Evolutionary conservation across 2,329 filamentous ascomycete genomes (phyloP), one percentile per base, ranked within the genome.

Genomic region (Colletotrichum cereale): DNA sequence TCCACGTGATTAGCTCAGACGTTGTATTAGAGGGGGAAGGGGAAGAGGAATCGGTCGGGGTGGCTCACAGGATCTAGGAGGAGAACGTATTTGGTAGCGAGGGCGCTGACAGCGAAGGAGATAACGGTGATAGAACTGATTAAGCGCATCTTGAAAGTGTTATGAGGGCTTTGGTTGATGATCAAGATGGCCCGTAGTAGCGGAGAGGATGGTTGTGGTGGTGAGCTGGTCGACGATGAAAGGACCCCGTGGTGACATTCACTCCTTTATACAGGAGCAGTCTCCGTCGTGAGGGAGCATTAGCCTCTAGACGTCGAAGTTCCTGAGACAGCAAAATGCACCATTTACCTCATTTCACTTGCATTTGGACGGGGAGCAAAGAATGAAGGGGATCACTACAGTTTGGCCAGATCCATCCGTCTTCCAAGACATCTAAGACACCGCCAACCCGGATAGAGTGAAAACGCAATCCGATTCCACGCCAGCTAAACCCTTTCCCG

Each of bases 41-140:
- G 18, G 5, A 21, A 48, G 34, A 7, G 38, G 5, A 16, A 7
- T 0, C 10, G 38, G 31, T 12, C 5, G 18, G 31, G 16, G 24
- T 24, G 4, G 24, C 71, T 44, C 62, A 73, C 73, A 11, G 53
- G 34, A 5, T 47, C 18, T 3, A 74, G 48, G n/a, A 62, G 8
- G 16, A 73, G 34, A 26, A 74, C 62, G 14, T 61, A 74, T 5
- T 44, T 44, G 12, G 34, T 38, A 12, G 57, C 71, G 1, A 68
- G 26, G 48, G 48, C 67, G 38, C 64, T 34, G 40, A 7, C 40
- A 6, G 65, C 21, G 14, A 50, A 3, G 11, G 42, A 53, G 21
- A 60, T 16, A n/a, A 57, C 21, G 18, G 36, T n/a, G n/a, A 48
- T 5, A 5, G 14, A 26, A 11, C 16, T 42, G 24, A 14, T 5